Evolutionary conservation across 208 protist species (phyloP).

Genomic region (Plasmodiophora brassicae): DNA sequence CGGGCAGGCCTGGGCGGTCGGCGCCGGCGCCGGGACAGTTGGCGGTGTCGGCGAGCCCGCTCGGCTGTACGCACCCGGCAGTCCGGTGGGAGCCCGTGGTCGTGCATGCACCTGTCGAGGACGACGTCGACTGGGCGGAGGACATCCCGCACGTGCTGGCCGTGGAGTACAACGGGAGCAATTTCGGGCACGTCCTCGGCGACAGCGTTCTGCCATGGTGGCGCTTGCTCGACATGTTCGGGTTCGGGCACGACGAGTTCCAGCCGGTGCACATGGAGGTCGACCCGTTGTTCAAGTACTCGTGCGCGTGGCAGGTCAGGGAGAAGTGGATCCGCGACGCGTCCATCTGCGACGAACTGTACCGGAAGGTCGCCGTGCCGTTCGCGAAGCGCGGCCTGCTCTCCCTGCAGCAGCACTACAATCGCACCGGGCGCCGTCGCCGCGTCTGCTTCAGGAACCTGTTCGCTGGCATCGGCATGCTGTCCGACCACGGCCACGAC

Average conservation of each 20-base stretch:
- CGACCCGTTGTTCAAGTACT: constrained; percentile 1
- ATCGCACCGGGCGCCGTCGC: not conserved
- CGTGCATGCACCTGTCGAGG: not conserved
- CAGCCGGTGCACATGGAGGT: not conserved
- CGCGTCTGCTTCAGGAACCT: constrained; percentile 3
- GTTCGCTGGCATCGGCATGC: constrained; percentile 11
- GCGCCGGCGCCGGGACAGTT: not conserved
- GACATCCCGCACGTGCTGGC: constrained; percentile 4
- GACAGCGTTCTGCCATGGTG: constrained; percentile 16
- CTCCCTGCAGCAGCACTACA: constrained; percentile 16
- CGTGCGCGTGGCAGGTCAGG: not conserved
- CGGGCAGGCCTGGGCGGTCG: too few relatives aligned
- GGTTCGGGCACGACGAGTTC: not conserved
- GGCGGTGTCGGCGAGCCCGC: not conserved
- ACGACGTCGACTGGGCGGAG: not conserved
- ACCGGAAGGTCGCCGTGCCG: not conserved
- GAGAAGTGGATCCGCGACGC: not conserved
- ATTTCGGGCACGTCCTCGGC: constrained; percentile 18
- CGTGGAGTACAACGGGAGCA: constrained; percentile 9
- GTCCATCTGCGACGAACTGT: not conserved
- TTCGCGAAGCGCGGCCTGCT: not conserved
- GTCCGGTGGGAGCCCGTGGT: not conserved
- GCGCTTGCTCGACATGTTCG: constrained; percentile 23
- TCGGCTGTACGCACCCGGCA: not conserved
- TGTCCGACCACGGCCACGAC: constrained; percentile 23